Percentiles rank a stretch among this genome's conserved stretches.
Evolutionary conservation across 805 yeast species (phyloP).

Genomic region (Komagataella mondaviorum): DNA sequence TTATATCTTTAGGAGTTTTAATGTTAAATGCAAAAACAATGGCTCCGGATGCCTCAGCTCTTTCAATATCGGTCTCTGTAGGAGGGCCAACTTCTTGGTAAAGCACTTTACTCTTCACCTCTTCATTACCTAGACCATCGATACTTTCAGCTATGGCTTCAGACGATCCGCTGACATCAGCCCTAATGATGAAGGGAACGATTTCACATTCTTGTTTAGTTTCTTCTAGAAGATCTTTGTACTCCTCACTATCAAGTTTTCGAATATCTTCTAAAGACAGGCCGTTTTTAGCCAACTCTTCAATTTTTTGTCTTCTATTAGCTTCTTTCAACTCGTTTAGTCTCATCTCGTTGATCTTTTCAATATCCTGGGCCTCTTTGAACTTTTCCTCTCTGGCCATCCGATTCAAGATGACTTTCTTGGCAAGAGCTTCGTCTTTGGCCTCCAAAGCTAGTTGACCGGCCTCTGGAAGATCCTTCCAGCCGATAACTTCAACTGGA

Average conservation of each 20-base stretch:
- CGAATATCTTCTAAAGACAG: slow-evolving; percentile 33
- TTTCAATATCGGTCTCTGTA: slow-evolving; percentile 48
- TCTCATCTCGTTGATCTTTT: slow-evolving; percentile 55
- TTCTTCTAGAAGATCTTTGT: slow-evolving; percentile 8
- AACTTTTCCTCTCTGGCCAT: slow-evolving; percentile 34
- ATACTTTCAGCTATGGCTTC: slow-evolving; percentile 87
- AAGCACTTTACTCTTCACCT: slow-evolving; percentile 58
- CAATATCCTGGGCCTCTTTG: slow-evolving; percentile 52
- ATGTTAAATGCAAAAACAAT: slow-evolving; percentile 70
- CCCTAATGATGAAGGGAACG: slow-evolving; percentile 60
- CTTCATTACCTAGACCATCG: slow-evolving; percentile 74
- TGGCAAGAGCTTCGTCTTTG: slow-evolving; percentile 58
- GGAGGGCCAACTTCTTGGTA: slow-evolving; percentile 70
- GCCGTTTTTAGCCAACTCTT: slow-evolving; percentile 49
- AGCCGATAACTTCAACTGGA: slow-evolving; percentile 85
- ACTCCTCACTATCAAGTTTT: slow-evolving; percentile 18
- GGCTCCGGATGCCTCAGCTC: slow-evolving; percentile 63
- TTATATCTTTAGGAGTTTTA: slow-evolving; percentile 49
- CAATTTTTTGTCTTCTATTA: slow-evolving; percentile 36
- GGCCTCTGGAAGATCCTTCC: slow-evolving; percentile 87
- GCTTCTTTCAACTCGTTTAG: slow-evolving; percentile 37
- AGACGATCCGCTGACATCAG: slow-evolving; percentile 90
- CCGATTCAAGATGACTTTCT: slow-evolving; percentile 59
- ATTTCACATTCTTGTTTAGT: slow-evolving; percentile 11
- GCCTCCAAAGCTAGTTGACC: slow-evolving; percentile 81